phyloP scores from a whole-genome alignment of 345 rosid species.

The Eucalyptus regnans region DNA sequence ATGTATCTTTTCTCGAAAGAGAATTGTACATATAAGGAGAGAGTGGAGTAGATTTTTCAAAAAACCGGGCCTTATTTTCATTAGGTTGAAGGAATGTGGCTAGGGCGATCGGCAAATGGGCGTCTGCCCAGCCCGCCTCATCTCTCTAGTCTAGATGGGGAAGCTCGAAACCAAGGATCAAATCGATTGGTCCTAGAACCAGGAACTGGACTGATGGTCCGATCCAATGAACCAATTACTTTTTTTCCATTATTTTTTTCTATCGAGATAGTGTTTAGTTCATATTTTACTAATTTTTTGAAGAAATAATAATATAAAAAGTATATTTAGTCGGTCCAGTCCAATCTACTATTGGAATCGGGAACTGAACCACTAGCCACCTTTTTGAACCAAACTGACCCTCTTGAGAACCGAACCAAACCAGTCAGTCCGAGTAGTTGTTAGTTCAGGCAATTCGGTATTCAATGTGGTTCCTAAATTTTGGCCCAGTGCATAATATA shows the following conservation, averaged over 20 bases:
- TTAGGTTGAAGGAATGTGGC: neutral
- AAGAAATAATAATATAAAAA: too few species aligned
- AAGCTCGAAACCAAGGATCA: neutral
- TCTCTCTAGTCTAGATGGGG: neutral
- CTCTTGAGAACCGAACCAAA: too few species aligned
- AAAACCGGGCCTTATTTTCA: neutral
- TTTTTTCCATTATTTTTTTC: too few species aligned
- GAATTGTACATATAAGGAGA: neutral
- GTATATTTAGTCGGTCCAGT: too few species aligned
- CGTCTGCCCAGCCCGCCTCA: neutral
- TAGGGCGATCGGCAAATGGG: neutral
- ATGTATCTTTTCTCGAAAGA: neutral
- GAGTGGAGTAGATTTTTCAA: neutral
- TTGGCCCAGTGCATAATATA: rapidly evolving
- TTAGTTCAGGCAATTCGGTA: rapidly evolving
- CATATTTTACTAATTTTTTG: too few species aligned
- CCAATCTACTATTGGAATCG: too few species aligned
- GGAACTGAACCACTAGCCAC: too few species aligned
- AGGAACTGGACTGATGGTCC: too few species aligned
- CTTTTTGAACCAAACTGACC: rapidly evolving
- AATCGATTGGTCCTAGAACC: too few species aligned
- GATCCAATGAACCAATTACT: too few species aligned
- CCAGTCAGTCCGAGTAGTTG: rapidly evolving
- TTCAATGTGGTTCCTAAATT: too few species aligned
- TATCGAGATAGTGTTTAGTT: too few species aligned